Conservation (phyloP, 1,284 basidiomycete species). For the Inonotus obliquus region DNA sequence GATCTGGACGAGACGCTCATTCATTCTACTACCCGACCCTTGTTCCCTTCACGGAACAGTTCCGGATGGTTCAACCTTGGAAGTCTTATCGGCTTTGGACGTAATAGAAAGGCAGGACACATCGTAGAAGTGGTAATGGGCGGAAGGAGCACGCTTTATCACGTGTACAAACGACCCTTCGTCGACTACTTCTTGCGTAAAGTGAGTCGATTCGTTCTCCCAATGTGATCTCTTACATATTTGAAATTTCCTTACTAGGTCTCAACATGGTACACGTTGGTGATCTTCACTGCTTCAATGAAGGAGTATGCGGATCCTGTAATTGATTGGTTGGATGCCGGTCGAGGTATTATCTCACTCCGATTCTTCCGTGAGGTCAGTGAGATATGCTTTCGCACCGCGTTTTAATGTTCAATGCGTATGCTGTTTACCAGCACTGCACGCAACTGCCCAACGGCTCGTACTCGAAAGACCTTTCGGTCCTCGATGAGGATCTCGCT, state of each 20-base stretch:
- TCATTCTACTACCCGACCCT: conserved; percentile 88
- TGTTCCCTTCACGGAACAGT: conserved; percentile 43
- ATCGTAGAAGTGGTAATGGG: conserved; percentile 95
- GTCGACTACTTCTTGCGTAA: conserved; percentile 95
- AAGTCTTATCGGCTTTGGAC: conserved; percentile 35
- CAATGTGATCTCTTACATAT: neutral
- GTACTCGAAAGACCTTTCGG: conserved; percentile 89
- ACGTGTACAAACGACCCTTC: conserved; percentile 98
- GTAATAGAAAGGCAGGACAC: conserved; percentile 74
- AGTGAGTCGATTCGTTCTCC: conserved; percentile 42
- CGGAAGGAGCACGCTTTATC: conserved; percentile 88
- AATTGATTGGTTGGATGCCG: conserved; percentile 98
- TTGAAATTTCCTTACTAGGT: conserved; percentile 50
- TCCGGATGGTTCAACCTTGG: conserved; percentile 63
- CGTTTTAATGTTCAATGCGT: neutral
- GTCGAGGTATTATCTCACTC: conserved; percentile 83
- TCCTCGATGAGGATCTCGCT: conserved; percentile 86
- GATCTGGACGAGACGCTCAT: conserved; percentile 98
- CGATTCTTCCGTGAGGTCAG: conserved; percentile 90
- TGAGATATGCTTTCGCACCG: neutral
- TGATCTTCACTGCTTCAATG: conserved; percentile 98
- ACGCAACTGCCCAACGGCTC: conserved; percentile 87
- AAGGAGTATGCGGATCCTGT: conserved; percentile 99
- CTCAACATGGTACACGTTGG: conserved; percentile 96
- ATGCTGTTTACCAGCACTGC: conserved; percentile 61